Evolutionary conservation across 371 early-diverging fungal species (phyloP), one percentile per base, ranked within the genome.

Genomic region (Conidiobolus incongruus): DNA sequence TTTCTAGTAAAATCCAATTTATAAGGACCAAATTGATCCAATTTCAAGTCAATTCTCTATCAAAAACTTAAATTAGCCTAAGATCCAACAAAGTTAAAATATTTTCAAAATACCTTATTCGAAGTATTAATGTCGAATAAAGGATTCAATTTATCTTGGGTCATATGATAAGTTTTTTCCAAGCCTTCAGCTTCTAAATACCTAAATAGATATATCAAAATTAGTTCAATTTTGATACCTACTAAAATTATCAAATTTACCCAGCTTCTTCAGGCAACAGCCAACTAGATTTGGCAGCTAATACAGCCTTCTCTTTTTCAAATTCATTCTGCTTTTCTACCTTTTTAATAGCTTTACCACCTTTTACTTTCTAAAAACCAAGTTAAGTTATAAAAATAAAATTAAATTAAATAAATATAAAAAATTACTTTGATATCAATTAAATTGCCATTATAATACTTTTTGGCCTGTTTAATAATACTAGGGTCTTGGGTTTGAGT

Each of bases 1-100:
- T 91, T 88, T 15, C 75, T 68, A 26, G 95, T 85, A 63, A 95
- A 95, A 55, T 88, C 77, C 36, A 85, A 38, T 12, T 63, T 38
- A 53, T 91, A 92, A 11, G 94, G 92, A 3, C 94, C 95, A 60
- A 82, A 77, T 20, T 76, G 66, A 15, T 77, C 68, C 41, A 98
- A 60, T 34, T 75, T 62, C 43, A 98, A 66, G 36, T 77, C 66
- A 52, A 85, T 88, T 45, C 75, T 76, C 74, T 75, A 55, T 8
- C 21, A 8, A 8, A 6, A 11, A 17, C 39, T 3, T 30, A 22
- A 7, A 19, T 26, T 21, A 20, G 15, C 4, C 11, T 21, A 4
- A 16, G 13, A 20, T 16, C 17, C 5, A 2, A 20, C 4, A 5
- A 2, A 31, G 8, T 41, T 10, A 28, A 29, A 12, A 5, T 15